Conservation (phyloP, 2,329 filamentous ascomycete species). For the Xylaria sp. region DNA sequence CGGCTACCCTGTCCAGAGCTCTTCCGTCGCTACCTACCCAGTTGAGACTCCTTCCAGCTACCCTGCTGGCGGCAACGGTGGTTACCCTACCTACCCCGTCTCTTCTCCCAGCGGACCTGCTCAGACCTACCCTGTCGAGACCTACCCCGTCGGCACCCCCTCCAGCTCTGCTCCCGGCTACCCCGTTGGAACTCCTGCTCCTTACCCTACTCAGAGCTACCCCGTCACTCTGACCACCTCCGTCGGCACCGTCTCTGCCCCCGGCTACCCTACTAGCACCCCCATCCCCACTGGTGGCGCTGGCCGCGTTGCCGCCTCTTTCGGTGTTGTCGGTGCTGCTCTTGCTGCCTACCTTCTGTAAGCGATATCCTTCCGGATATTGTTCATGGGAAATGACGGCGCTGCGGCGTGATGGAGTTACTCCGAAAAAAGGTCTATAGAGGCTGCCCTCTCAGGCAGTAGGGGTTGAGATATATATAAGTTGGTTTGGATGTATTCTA, state of each 20-base stretch:
- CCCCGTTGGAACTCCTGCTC: slow-evolving; percentile 26
- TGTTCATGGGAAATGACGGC: slow-evolving; percentile 27
- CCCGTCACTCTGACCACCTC: slow-evolving; percentile 33
- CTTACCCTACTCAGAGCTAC: slow-evolving; percentile 35
- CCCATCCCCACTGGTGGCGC: slow-evolving; percentile 37
- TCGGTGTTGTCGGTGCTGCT: slow-evolving; percentile 36
- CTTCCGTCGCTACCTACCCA: slow-evolving; percentile 20
- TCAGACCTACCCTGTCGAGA: background rate
- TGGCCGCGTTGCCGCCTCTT: slow-evolving; percentile 35
- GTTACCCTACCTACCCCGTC: slow-evolving; percentile 6
- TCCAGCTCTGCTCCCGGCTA: slow-evolving; percentile 24
- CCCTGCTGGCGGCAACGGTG: slow-evolving; percentile 6
- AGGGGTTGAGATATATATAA: slow-evolving; percentile 35
- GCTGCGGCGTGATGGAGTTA: slow-evolving; percentile 36
- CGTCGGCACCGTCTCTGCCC: slow-evolving; percentile 28
- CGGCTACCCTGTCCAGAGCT: slow-evolving; percentile 23
- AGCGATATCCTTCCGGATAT: slow-evolving; percentile 22
- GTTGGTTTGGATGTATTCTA: slow-evolving; percentile 40
- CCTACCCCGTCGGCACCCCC: slow-evolving; percentile 28
- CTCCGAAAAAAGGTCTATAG: slow-evolving; percentile 27
- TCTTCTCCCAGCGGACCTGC: background rate
- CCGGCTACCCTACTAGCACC: slow-evolving; percentile 27
- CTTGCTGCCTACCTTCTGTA: slow-evolving; percentile 37
- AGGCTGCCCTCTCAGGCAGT: slow-evolving; percentile 27
- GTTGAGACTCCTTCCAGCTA: slow-evolving; percentile 22